Evolutionary conservation across 805 yeast species (phyloP).

Genomic region (Aciculoconidium aculeatum): DNA sequence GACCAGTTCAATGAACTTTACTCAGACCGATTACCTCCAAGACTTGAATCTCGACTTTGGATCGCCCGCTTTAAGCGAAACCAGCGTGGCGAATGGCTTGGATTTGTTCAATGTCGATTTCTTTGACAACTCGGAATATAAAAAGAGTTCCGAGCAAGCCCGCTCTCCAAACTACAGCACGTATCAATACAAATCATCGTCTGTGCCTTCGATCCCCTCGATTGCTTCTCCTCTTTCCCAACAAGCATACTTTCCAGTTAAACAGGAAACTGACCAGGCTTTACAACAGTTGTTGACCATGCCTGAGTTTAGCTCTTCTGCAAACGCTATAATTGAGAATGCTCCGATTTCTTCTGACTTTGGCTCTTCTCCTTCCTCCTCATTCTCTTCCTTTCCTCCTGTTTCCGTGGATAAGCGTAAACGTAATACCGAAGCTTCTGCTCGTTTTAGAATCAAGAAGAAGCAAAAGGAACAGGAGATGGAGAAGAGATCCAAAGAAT

Average conservation of each 20-base stretch:
- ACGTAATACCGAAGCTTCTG: slow-evolving; percentile 90
- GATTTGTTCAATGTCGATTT: slow-evolving; percentile 36
- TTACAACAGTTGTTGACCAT: slow-evolving; percentile 4
- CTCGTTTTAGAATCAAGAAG: slow-evolving; percentile 88
- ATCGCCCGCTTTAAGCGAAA: slow-evolving; percentile 7
- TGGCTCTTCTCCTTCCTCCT: slow-evolving; percentile 1
- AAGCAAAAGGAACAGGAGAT: slow-evolving; percentile 88
- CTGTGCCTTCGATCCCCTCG: no score
- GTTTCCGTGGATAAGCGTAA: slow-evolving; percentile 66
- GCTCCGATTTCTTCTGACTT: slow-evolving; percentile 3
- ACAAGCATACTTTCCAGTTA: no score
- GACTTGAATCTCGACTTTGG: slow-evolving; percentile 36
- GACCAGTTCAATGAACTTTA: slow-evolving; percentile 29
- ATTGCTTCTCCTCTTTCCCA: no score
- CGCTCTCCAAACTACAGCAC: no score
- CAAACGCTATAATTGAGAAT: not conserved
- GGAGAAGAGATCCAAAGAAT: slow-evolving; percentile 69
- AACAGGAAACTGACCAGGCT: slow-evolving; percentile 1
- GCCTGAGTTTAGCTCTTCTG: slow-evolving; percentile 1
- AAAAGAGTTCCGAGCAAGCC: no score
- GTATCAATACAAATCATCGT: no score
- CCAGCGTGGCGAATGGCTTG: slow-evolving; percentile 23
- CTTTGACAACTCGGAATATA: slow-evolving; percentile 16
- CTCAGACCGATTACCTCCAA: slow-evolving; percentile 35
- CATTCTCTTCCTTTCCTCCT: not conserved